phyloP scores from a whole-genome alignment of 768 basidiomycete species.

The Boletus pseudopeckii region DNA sequence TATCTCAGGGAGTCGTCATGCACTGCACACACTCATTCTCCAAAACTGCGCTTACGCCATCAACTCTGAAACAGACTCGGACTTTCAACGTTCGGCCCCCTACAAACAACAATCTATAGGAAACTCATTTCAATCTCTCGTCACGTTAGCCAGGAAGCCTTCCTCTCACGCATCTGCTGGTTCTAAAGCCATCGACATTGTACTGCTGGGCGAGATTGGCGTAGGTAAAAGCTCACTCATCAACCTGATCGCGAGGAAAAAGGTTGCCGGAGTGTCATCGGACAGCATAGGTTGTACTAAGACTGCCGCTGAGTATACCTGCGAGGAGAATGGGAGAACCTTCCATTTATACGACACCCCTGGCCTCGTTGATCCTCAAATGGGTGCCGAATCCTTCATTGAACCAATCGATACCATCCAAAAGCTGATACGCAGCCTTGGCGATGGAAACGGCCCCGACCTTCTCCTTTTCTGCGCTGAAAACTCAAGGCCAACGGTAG shows the following conservation, averaged over 20 bases:
- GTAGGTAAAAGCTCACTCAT: constrained; percentile 43
- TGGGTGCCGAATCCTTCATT: constrained; percentile 16
- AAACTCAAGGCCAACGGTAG: constrained; percentile 23
- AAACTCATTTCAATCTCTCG: constrained; percentile 15
- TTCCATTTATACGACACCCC: constrained; percentile 34
- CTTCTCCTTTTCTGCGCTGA: constrained; percentile 33
- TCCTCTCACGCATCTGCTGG: background rate
- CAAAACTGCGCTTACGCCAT: background rate
- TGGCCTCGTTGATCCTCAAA: constrained; percentile 30
- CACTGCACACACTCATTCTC: constrained; percentile 15
- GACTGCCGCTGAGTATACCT: constrained; percentile 19
- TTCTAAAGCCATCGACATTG: constrained; percentile 27
- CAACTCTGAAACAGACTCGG: background rate
- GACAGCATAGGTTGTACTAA: constrained; percentile 35
- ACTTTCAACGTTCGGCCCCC: background rate
- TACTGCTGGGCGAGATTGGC: constrained; percentile 33
- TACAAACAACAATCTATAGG: constrained; percentile 10
- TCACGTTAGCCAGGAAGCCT: constrained; percentile 1
- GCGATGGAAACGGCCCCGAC: constrained; percentile 25
- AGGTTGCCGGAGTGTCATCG: constrained; percentile 31
- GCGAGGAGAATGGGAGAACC: constrained; percentile 17
- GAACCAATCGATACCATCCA: constrained; percentile 25
- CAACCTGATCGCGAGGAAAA: constrained; percentile 33
- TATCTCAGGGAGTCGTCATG: constrained; percentile 7
- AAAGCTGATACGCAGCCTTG: constrained; percentile 31